Evolutionary conservation across 1,284 basidiomycete species (phyloP).

Genomic region (Pascua guehoae): DNA sequence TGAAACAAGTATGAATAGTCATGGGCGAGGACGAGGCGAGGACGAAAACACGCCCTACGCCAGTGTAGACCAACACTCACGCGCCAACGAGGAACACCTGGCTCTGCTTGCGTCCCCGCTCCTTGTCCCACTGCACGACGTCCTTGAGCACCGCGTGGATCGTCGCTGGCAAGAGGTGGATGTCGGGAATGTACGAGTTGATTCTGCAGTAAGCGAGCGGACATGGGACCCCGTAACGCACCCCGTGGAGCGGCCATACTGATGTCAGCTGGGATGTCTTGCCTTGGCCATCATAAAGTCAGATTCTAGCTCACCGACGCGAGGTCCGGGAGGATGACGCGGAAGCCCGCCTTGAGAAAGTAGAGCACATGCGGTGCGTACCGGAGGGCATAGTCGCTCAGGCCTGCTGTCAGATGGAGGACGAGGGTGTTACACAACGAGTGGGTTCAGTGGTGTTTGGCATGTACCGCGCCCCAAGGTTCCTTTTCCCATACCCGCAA

Average conservation of each 20-base stretch:
- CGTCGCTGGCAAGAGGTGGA: slow-evolving; percentile 49
- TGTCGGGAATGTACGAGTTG: slow-evolving; percentile 51
- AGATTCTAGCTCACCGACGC: slow-evolving; percentile 47
- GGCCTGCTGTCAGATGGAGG: slow-evolving; percentile 27
- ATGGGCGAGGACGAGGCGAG: no score
- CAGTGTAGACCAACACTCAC: slow-evolving; percentile 26
- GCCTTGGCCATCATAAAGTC: neutral
- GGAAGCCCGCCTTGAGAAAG: slow-evolving; percentile 52
- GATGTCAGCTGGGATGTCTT: slow-evolving; percentile 6
- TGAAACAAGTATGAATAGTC: no score
- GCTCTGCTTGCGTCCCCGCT: slow-evolving; percentile 32
- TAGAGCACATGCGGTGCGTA: slow-evolving; percentile 50
- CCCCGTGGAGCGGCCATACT: slow-evolving; percentile 51
- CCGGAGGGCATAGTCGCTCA: slow-evolving; percentile 49
- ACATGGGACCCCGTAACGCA: slow-evolving; percentile 5
- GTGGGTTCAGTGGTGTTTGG: neutral
- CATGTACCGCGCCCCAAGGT: slow-evolving; percentile 3
- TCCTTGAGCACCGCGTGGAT: slow-evolving; percentile 53
- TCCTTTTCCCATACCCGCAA: neutral
- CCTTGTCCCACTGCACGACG: slow-evolving; percentile 41
- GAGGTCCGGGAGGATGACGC: slow-evolving; percentile 54
- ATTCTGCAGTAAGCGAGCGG: slow-evolving; percentile 30
- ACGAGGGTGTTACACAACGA: neutral
- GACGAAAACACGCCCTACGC: no score
- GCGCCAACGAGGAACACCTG: slow-evolving; percentile 51